phyloP scores from a whole-genome alignment of 257 asterid species.

The Solanum chmielewskii region DNA sequence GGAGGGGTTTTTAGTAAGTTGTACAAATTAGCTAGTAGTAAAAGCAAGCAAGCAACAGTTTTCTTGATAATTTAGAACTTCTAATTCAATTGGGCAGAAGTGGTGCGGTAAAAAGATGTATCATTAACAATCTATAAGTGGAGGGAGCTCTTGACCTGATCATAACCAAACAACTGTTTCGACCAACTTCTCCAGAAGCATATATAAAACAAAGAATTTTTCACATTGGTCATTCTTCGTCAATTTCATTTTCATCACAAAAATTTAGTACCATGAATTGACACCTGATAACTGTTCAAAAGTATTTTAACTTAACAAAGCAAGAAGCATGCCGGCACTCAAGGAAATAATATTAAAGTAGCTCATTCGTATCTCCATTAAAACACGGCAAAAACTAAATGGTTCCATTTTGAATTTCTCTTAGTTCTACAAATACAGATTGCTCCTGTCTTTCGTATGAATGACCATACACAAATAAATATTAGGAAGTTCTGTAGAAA shows the following conservation, averaged over 20 bases:
- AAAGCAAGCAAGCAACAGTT: background rate
- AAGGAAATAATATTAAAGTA: background rate
- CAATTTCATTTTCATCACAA: background rate
- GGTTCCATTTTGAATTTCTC: background rate
- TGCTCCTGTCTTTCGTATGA: background rate
- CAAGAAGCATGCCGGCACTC: background rate
- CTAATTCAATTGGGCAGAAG: background rate
- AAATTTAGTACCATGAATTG: background rate
- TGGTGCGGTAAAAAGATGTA: background rate
- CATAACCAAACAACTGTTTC: background rate
- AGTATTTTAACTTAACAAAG: background rate
- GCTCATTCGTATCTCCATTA: background rate
- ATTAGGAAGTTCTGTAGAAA: background rate
- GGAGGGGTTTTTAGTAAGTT: background rate
- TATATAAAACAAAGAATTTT: background rate
- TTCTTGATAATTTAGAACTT: background rate
- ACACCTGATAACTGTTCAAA: background rate
- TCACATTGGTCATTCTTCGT: background rate
- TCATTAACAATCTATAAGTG: background rate
- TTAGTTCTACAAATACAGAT: background rate
- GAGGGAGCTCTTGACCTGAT: constrained; percentile 1
- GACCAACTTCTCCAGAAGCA: background rate
- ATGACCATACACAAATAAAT: background rate
- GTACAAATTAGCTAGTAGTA: background rate
- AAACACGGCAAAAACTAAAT: background rate